Conservation (phyloP, 1,139 yeast genomes). For the Wickerhamiella infanticola region DNA sequence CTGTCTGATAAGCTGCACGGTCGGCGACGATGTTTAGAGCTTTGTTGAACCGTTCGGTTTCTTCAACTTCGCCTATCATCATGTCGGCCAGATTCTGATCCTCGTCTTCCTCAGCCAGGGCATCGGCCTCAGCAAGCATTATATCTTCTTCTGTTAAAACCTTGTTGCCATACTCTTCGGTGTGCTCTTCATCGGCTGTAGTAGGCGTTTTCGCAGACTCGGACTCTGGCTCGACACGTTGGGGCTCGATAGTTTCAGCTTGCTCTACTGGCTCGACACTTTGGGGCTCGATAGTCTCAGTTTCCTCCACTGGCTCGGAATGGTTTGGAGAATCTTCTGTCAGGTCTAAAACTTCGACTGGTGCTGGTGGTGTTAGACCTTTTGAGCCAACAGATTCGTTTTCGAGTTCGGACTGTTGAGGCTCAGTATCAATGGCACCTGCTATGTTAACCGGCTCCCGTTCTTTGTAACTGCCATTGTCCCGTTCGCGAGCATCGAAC, state of each 20-base stretch:
- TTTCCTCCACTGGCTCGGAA: neutral
- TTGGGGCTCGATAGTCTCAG: neutral
- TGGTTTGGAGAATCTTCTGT: neutral
- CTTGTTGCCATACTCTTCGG: neutral
- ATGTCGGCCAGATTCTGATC: conserved; percentile 50
- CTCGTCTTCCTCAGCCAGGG: conserved; percentile 52
- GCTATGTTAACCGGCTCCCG: too few relatives aligned
- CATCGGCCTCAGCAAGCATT: conserved; percentile 21
- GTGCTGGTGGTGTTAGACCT: neutral
- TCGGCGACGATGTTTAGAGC: conserved; percentile 20
- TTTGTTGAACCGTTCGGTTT: conserved; percentile 48
- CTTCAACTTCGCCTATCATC: conserved; percentile 52
- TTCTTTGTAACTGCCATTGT: too few relatives aligned
- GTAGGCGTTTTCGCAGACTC: neutral
- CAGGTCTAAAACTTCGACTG: neutral
- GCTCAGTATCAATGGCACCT: neutral
- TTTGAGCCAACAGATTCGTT: neutral
- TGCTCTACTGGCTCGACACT: neutral
- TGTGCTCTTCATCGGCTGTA: neutral
- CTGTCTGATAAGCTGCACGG: conserved; percentile 23
- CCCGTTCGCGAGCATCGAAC: neutral
- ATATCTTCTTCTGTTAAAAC: conserved; percentile 12
- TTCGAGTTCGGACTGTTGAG: neutral
- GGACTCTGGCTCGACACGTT: neutral
- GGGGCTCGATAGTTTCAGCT: neutral